Conservation (phyloP, 495 filamentous ascomycete species). For the Penicillium fimorum region DNA sequence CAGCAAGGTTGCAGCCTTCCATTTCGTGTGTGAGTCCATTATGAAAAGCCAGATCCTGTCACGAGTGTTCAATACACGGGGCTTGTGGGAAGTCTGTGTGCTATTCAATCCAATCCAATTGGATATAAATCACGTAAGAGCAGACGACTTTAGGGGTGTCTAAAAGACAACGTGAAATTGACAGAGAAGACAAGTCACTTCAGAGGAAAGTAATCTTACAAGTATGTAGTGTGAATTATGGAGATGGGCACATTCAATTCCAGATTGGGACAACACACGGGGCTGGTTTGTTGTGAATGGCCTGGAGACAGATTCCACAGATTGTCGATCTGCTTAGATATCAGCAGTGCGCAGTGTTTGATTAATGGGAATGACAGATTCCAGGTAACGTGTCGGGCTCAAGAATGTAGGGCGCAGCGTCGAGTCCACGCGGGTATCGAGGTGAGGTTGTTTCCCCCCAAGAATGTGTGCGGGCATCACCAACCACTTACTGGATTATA, state of each 20-base stretch:
- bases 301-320: constrained; percentile 18
- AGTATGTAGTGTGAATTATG: constrained; percentile 21
- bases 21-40: constrained; percentile 21
- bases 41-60: constrained; percentile 6
- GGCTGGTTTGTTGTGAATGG: constrained; percentile 21
- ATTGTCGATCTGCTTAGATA: constrained; percentile 20
- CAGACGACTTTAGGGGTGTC: constrained; percentile 9
- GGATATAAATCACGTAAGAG: constrained; percentile 10
- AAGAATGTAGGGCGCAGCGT: constrained; percentile 25
- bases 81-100: constrained; percentile 2
- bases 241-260: constrained; percentile 1
- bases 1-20: constrained; percentile 33
- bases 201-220: constrained; percentile 20
- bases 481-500: constrained; percentile 1
- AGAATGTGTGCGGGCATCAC: constrained; percentile 20
- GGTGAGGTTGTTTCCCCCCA: constrained; percentile 13
- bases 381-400: constrained; percentile 8
- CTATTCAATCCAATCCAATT: constrained; percentile 14
- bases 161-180: constrained; percentile 7
- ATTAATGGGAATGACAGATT: background rate
- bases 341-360: constrained; percentile 1
- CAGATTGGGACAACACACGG: constrained; percentile 14
- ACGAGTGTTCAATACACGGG: constrained; percentile 6
- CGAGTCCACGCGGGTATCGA: constrained; percentile 8
- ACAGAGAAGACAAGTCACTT: background rate